These are phyloP conservation scores for Passiflora organensis DNA, from an alignment of 345 rosid species.

Conservation along the genomic window DNA sequence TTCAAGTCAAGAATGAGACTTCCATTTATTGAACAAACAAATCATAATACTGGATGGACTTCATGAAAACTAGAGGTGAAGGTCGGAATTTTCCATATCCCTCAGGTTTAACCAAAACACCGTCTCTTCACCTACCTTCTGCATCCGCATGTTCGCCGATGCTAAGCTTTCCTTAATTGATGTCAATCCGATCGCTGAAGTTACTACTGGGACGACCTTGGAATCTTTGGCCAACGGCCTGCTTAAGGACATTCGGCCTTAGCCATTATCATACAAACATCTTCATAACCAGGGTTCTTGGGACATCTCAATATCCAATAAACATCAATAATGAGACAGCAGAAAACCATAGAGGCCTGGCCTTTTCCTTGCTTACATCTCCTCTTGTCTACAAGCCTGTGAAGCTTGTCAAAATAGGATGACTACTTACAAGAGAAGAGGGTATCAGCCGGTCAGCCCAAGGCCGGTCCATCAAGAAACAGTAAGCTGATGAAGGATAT, in stretches of 20 bases:
- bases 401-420: constrained; percentile 1
- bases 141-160: too few species aligned
- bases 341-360: neutral
- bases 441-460: constrained; percentile 7
- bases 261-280: neutral
- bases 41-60: too few species aligned
- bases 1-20: too few species aligned
- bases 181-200: too few species aligned
- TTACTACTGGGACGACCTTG: too few species aligned
- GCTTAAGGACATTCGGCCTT: too few species aligned
- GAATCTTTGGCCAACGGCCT: too few species aligned
- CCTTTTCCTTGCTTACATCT: neutral
- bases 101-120: neutral
- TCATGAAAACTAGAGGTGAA: too few species aligned
- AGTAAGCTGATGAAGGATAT: constrained; percentile 14
- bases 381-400: constrained; percentile 2
- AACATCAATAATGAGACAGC: neutral
- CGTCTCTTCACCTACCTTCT: too few species aligned
- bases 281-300: neutral
- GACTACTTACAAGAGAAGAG: constrained; percentile 10
- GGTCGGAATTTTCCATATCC: neutral
- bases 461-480: constrained; percentile 10
- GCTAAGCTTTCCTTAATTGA: too few species aligned
- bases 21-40: too few species aligned
- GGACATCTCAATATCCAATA: constrained; percentile 1